Percentiles rank a stretch among this genome's conserved stretches.
Conservation (phyloP, 352 stramenopile genomes). For the Phytopythium oedochilum region DNA sequence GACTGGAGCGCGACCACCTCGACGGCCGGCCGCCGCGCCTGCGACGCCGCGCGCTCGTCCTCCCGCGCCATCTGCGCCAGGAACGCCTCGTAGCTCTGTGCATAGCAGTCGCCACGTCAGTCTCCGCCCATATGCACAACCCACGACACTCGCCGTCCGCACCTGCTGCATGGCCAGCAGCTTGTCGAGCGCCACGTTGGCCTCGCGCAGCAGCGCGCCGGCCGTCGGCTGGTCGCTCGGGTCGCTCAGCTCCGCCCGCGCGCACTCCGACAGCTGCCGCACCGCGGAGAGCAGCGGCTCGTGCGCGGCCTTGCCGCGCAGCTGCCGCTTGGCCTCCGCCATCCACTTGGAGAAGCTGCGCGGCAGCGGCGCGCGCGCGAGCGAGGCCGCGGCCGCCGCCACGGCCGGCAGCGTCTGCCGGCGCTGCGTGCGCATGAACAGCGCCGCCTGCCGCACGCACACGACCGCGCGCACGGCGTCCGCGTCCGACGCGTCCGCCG, state of each 20-base stretch:
- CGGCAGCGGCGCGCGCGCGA: conserved; percentile 39
- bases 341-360: conserved; percentile 43
- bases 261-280: conserved; percentile 29
- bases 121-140: neutral
- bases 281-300: conserved; percentile 9
- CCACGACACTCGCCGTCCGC: neutral
- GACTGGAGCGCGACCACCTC: neutral
- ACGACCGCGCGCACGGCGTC: conserved; percentile 21
- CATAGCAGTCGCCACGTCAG: conserved; percentile 6
- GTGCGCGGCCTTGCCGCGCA: conserved; percentile 8
- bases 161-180: conserved; percentile 43
- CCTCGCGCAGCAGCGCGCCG: conserved; percentile 43
- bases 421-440: conserved; percentile 53
- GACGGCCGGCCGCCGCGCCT: conserved; percentile 1
- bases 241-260: conserved; percentile 7
- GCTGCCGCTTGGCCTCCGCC: conserved; percentile 16
- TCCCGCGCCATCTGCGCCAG: conserved; percentile 23
- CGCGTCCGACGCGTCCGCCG: conserved; percentile 10
- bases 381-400: conserved; percentile 35
- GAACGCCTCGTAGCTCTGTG: conserved; percentile 41
- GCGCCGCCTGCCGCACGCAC: conserved; percentile 44
- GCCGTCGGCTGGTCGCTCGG: conserved; percentile 26
- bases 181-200: conserved; percentile 31
- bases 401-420: conserved; percentile 38
- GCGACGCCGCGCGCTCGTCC: conserved; percentile 7